phyloP scores from a whole-genome alignment of 495 filamentous ascomycete species.

The Physcia stellaris region DNA sequence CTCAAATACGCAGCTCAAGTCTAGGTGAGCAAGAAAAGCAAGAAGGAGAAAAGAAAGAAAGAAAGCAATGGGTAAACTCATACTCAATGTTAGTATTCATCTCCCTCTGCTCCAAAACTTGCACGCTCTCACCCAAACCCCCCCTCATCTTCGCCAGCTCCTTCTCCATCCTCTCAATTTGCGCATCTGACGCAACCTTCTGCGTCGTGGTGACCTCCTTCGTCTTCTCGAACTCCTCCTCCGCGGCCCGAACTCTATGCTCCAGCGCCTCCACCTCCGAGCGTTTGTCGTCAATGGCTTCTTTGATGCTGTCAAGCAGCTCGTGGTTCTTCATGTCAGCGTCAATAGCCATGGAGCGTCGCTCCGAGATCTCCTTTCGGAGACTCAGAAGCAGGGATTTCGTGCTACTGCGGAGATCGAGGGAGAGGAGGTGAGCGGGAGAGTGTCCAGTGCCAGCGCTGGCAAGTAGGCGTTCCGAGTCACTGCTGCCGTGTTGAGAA shows the following conservation, averaged over 20 bases:
- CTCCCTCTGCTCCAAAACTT: slow-evolving; percentile 86
- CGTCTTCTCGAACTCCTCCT: slow-evolving; percentile 87
- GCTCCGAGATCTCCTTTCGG: slow-evolving; percentile 76
- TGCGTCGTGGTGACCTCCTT: slow-evolving; percentile 81
- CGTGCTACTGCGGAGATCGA: slow-evolving; percentile 70
- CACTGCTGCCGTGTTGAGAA: slow-evolving; percentile 42
- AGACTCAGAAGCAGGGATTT: slow-evolving; percentile 64
- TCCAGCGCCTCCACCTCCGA: slow-evolving; percentile 86
- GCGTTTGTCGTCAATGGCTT: slow-evolving; percentile 86
- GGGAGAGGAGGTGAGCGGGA: slow-evolving; percentile 69
- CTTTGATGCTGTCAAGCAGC: slow-evolving; percentile 79
- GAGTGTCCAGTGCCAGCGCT: slow-evolving; percentile 78
- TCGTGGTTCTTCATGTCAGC: slow-evolving; percentile 84
- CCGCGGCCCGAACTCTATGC: slow-evolving; percentile 67
- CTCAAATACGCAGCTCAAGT: too few species aligned
- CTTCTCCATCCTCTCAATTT: slow-evolving; percentile 98
- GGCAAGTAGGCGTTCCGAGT: slow-evolving; percentile 63
- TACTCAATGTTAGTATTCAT: slow-evolving; percentile 95
- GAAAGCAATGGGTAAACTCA: slow-evolving; percentile 16
- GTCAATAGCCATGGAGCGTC: slow-evolving; percentile 67
- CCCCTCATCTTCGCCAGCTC: slow-evolving; percentile 85
- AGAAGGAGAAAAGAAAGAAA: not conserved
- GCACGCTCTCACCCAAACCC: slow-evolving; percentile 72
- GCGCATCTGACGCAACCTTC: slow-evolving; percentile 73
- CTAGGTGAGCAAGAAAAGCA: slow-evolving; percentile 1